These are phyloP conservation scores for Ceratobasidium sp. DNA, from an alignment of 1,284 basidiomycete species.

Conservation along the genomic window DNA sequence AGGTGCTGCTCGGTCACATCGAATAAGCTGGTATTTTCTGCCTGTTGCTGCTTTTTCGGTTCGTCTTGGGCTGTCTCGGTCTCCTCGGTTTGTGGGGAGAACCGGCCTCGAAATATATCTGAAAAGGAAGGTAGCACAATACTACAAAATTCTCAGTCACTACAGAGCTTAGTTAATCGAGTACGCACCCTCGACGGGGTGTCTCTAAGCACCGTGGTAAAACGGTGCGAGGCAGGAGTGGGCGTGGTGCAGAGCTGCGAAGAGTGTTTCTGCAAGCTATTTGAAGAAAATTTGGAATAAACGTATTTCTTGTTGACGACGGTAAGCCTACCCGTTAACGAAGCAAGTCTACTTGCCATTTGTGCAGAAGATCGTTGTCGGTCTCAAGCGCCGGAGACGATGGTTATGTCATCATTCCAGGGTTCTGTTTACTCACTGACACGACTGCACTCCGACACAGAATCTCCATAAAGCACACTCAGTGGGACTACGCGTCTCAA, in stretches of 20 bases:
- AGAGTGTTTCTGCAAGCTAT: constrained; percentile 10
- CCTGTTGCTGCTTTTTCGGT: constrained; percentile 60
- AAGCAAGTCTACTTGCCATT: constrained; percentile 15
- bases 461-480: neutral
- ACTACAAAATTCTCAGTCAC: neutral
- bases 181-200: constrained; percentile 20
- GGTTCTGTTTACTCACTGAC: neutral
- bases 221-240: neutral
- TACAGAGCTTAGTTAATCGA: neutral
- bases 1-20: constrained; percentile 52
- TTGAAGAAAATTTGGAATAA: neutral
- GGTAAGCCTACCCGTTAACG: neutral
- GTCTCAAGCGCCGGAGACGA: constrained; percentile 8
- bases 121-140: constrained; percentile 24
- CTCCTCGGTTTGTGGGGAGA: constrained; percentile 58
- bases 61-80: constrained; percentile 61
- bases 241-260: neutral
- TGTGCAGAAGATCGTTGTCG: neutral
- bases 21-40: constrained; percentile 64
- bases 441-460: constrained; percentile 24
- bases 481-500: neutral
- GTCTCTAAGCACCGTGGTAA: neutral
- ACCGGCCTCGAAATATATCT: constrained; percentile 58
- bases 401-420: constrained; percentile 7
- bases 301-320: neutral